phyloP scores from a whole-genome alignment of 2,329 filamentous ascomycete genomes.

The Phialophora macrospora region DNA sequence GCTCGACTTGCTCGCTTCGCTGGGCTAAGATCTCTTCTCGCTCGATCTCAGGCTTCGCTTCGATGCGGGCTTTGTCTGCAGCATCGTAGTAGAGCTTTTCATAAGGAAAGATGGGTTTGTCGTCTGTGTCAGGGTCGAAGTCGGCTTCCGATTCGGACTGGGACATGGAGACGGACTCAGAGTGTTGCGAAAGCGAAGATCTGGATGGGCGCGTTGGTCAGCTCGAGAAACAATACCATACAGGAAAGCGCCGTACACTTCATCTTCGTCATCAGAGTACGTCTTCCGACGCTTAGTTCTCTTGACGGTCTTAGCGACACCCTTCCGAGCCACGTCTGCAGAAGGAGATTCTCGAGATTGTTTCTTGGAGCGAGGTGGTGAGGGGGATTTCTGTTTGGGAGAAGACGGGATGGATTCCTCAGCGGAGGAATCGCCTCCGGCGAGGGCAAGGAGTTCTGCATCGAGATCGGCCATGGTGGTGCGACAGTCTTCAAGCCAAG shows the following conservation, averaged over 20 bases:
- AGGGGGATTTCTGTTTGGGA: constrained; percentile 63
- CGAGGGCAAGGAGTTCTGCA: constrained; percentile 90
- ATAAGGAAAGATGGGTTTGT: constrained; percentile 71
- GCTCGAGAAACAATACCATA: constrained; percentile 6
- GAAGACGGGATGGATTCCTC: constrained; percentile 59
- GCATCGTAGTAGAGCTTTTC: constrained; percentile 82
- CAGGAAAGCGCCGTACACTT: constrained; percentile 67
- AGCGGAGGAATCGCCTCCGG: constrained; percentile 70
- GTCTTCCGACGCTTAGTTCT: constrained; percentile 55
- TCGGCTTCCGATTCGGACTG: constrained; percentile 82
- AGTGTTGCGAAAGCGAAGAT: constrained; percentile 72
- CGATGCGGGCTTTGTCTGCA: constrained; percentile 76
- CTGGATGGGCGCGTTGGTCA: constrained; percentile 50
- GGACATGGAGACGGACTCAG: constrained; percentile 85
- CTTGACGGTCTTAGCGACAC: constrained; percentile 50
- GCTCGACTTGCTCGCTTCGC: constrained; percentile 80
- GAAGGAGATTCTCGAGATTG: constrained; percentile 51
- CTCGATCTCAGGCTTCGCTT: constrained; percentile 85
- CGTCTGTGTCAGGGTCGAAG: constrained; percentile 54
- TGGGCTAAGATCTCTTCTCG: constrained; percentile 89
- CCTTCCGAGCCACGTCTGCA: constrained; percentile 55
- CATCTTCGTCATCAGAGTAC: constrained; percentile 75
- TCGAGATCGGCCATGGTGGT: constrained; percentile 81
- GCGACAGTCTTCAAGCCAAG: constrained; percentile 18
- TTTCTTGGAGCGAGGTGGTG: constrained; percentile 54